phyloP scores from a whole-genome alignment of 129 eudicot species.

The Escallonia herrerae region DNA sequence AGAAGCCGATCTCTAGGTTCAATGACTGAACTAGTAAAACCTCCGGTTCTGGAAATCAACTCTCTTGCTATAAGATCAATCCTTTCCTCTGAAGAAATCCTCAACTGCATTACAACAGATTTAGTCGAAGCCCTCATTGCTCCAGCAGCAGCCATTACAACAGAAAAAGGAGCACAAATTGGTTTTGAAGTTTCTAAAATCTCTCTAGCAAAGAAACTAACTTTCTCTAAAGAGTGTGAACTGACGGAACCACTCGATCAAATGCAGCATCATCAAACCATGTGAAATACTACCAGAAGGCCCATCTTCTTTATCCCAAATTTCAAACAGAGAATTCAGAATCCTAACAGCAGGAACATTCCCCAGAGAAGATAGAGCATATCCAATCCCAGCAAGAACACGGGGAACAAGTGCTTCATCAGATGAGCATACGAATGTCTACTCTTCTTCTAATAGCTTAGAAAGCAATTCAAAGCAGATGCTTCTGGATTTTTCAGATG shows the following conservation, averaged over 20 bases:
- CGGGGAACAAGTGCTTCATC: conserved; percentile 34
- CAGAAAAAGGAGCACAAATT: conserved; percentile 40
- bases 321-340: conserved; percentile 39
- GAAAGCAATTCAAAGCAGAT: conserved; percentile 58
- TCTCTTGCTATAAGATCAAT: conserved; percentile 44
- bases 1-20: conserved; percentile 28
- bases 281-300: conserved; percentile 37
- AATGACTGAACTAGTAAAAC: conserved; percentile 7
- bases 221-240: conserved; percentile 46
- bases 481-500: conserved; percentile 48
- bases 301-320: conserved; percentile 63
- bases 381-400: conserved; percentile 81
- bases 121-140: conserved; percentile 59
- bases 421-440: conserved; percentile 32
- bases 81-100: conserved; percentile 48
- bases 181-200: conserved; percentile 35
- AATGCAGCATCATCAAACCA: conserved; percentile 81
- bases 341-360: conserved; percentile 36
- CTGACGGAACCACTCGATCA: conserved; percentile 73
- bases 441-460: conserved; percentile 49
- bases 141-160: conserved; percentile 90
- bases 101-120: conserved; percentile 55
- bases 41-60: conserved; percentile 30
- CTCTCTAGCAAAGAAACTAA: conserved; percentile 26
- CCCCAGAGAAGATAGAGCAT: conserved; percentile 57